Conservation (phyloP, 164 flowering plant genomes). For the Liriodendron chinense region DNA sequence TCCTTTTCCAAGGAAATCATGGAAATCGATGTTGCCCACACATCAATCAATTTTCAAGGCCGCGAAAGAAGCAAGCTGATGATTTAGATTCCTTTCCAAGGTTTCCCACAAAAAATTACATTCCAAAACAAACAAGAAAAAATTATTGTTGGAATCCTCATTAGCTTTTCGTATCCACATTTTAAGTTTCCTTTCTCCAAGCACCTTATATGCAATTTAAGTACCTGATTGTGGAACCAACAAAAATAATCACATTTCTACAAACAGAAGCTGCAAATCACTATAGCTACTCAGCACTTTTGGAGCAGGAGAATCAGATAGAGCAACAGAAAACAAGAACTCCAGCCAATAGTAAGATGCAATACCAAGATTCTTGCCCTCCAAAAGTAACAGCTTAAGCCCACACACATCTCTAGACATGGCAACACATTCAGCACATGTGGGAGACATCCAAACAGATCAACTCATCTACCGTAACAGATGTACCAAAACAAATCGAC, state of each 20-base stretch:
- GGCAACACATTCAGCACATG: not conserved
- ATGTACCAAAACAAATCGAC: not conserved
- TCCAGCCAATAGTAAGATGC: not conserved
- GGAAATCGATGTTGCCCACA: too few species aligned
- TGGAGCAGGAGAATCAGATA: not conserved
- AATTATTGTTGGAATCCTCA: not conserved
- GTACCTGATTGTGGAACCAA: not conserved
- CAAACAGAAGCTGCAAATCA: not conserved
- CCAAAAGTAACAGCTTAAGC: not conserved
- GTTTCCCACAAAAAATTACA: not conserved
- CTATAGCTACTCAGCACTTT: not conserved
- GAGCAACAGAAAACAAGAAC: not conserved
- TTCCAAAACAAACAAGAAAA: not conserved
- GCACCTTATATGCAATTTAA: not conserved
- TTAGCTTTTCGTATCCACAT: not conserved
- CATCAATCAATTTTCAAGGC: not conserved
- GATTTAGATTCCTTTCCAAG: not conserved
- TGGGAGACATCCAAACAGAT: not conserved
- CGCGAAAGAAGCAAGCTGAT: not conserved
- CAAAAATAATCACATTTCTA: not conserved
- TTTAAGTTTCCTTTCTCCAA: not conserved
- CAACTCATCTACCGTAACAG: not conserved
- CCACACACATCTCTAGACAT: not conserved
- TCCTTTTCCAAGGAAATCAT: too few species aligned
- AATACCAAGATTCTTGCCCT: not conserved